Evolutionary conservation across 345 rosid species (phyloP), one percentile per base, ranked within the genome.

Genomic region (Salix koriyanagi): DNA sequence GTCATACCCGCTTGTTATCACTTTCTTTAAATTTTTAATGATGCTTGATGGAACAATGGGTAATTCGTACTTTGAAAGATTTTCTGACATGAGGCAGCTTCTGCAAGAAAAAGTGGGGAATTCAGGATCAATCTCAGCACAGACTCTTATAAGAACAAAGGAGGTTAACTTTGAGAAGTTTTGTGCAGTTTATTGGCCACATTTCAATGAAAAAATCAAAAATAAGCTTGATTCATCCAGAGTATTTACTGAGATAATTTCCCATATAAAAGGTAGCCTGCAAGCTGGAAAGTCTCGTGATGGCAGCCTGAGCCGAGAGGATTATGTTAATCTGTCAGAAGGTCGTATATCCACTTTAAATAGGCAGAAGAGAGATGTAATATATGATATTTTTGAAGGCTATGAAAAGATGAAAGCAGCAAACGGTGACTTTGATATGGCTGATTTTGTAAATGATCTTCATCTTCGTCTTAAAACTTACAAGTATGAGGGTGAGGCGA

Each of bases 31-130:
- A 78, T 86, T 90, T 69, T 56, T 90, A 77, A 81, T 84, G 84
- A 90, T 88, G 91, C 88, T 90, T 60, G 91, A 90, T 74, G 87
- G 84, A 34, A 81, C 89, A 3, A 21, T 88, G 12, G 91, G 88
- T 5, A 80, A 50, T 52, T 85, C 91, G 2, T 88, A 78, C 74
- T 90, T 90, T 56, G 77, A 83, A 32, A 84, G 84, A 74, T 90
- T 88, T 65, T 79, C 73, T 13, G 84, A 84, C 64, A 67, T 56
- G 25, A 72, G 84, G 78, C 84, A 79, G 23, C n/a, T 79, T 12
- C 74, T 62, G 42, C 70, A 25, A 58, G 79, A 44, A 39, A 76
- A 75, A 75, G 37, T 4, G 56, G 83, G 62, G 37, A 77, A 9
- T 58, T 78, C 80, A 11, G 75, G 76, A 46, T 72, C 86, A 18